These are phyloP conservation scores for Trametes sanguinea DNA, from an alignment of 768 basidiomycete species.

Conservation along the genomic window DNA sequence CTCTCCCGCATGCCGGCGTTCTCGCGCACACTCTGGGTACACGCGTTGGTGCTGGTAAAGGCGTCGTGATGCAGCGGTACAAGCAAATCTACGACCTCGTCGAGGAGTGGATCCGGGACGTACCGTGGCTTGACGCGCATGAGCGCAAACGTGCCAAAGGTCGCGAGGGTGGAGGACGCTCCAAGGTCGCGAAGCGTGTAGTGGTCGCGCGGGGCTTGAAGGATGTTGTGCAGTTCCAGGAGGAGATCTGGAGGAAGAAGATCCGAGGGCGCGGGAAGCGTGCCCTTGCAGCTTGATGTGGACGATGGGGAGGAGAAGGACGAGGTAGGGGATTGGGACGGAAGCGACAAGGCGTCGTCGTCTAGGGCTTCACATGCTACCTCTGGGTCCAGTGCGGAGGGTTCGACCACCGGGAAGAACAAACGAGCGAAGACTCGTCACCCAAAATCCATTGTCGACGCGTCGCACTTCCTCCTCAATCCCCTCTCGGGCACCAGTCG, in stretches of 20 bases:
- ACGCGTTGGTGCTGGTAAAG: constrained; percentile 51
- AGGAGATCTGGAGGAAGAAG: constrained; percentile 56
- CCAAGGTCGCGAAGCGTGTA: constrained; percentile 62
- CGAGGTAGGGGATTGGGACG: constrained; percentile 13
- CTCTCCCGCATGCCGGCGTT: constrained; percentile 55
- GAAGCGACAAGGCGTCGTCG: constrained; percentile 1
- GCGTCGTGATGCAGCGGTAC: constrained; percentile 69
- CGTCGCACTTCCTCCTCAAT: constrained; percentile 58
- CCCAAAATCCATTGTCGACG: constrained; percentile 41
- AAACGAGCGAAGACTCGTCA: constrained; percentile 38
- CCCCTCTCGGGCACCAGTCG: constrained; percentile 46
- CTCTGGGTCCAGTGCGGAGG: constrained; percentile 2
- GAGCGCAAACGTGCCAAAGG: constrained; percentile 36
- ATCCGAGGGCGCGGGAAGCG: constrained; percentile 37
- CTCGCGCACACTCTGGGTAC: constrained; percentile 58
- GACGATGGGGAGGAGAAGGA: constrained; percentile 31
- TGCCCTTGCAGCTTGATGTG: constrained; percentile 41
- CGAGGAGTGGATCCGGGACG: constrained; percentile 56
- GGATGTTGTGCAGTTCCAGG: constrained; percentile 69
- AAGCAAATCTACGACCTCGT: constrained; percentile 63
- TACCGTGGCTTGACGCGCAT: constrained; percentile 75
- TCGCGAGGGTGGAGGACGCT: constrained; percentile 43
- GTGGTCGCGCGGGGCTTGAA: constrained; percentile 68
- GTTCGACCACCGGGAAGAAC: constrained; percentile 30
- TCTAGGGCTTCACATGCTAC: not conserved